phyloP scores from a whole-genome alignment of 2,329 filamentous ascomycete genomes.

The Pseudopyrenochaeta lycopersici region DNA sequence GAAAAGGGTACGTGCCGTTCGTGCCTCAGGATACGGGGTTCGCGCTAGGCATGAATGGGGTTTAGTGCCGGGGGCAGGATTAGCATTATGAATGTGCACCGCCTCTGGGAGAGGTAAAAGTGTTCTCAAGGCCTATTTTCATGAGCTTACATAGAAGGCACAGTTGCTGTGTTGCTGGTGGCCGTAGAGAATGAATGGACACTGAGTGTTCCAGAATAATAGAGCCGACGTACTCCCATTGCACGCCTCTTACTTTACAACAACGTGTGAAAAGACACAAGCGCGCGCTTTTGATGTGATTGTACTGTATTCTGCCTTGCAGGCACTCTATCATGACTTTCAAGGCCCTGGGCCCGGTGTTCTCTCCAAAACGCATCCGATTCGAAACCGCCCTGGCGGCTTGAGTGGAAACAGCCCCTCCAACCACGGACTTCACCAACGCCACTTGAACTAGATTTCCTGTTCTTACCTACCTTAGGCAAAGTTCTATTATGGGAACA shows the following conservation, averaged over 20 bases:
- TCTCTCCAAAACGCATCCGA: too few species aligned
- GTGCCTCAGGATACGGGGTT: neutral
- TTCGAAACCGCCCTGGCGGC: too few species aligned
- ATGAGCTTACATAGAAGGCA: neutral
- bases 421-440: too few species aligned
- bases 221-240: neutral
- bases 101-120: neutral
- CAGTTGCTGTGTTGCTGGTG: neutral
- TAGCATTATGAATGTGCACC: neutral
- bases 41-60: neutral
- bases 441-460: too few species aligned
- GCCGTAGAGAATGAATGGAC: neutral
- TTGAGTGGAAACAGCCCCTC: too few species aligned
- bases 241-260: neutral
- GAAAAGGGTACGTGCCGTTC: neutral
- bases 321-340: too few species aligned
- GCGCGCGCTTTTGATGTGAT: neutral
- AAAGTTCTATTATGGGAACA: too few species aligned
- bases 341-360: too few species aligned
- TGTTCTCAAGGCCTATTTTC: neutral
- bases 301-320: neutral
- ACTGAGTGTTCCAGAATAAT: neutral
- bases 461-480: too few species aligned
- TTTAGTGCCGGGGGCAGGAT: neutral
- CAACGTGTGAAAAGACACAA: neutral